These are phyloP conservation scores for Clarireedia paspali DNA, from an alignment of 2,329 filamentous ascomycete species.

Conservation along the genomic window DNA sequence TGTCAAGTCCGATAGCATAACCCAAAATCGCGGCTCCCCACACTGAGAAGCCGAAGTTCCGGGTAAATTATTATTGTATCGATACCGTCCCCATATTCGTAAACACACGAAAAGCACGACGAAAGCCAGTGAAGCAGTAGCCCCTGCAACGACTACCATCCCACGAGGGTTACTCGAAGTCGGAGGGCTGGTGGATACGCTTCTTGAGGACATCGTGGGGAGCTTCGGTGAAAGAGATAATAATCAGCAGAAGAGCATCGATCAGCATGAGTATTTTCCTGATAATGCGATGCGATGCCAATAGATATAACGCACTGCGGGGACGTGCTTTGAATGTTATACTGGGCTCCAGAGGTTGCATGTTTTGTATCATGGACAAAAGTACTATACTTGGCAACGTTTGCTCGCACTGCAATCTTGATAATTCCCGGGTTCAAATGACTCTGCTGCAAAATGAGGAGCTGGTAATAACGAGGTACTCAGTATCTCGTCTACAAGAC, in stretches of 20 bases:
- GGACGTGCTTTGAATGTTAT: too few relatives aligned
- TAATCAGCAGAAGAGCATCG: background rate
- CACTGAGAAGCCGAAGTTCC: background rate
- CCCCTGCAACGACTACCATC: background rate
- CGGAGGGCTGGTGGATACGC: slow-evolving; percentile 6
- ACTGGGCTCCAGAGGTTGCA: too few relatives aligned
- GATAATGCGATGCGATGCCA: too few relatives aligned
- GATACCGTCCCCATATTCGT: slow-evolving; percentile 12
- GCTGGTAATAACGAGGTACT: too few relatives aligned
- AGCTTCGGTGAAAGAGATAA: background rate
- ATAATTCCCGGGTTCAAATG: too few relatives aligned
- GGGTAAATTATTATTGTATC: slow-evolving; percentile 1
- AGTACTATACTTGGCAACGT: too few relatives aligned
- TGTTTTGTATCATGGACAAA: too few relatives aligned
- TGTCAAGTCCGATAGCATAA: slow-evolving; percentile 9
- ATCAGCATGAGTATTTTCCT: background rate
- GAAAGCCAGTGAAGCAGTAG: background rate
- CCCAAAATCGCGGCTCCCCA: slow-evolving; percentile 8
- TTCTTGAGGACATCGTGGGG: background rate
- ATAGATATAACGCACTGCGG: too few relatives aligned
- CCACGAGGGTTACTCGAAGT: slow-evolving; percentile 6
- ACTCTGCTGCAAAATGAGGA: too few relatives aligned
- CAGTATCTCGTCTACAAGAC: too few relatives aligned
- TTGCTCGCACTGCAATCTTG: too few relatives aligned
- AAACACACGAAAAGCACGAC: slow-evolving; percentile 10